Evolutionary conservation across 1,139 yeast genomes (phyloP), one percentile per base, ranked within the genome.

Genomic region (Chernovozyma aurita): DNA sequence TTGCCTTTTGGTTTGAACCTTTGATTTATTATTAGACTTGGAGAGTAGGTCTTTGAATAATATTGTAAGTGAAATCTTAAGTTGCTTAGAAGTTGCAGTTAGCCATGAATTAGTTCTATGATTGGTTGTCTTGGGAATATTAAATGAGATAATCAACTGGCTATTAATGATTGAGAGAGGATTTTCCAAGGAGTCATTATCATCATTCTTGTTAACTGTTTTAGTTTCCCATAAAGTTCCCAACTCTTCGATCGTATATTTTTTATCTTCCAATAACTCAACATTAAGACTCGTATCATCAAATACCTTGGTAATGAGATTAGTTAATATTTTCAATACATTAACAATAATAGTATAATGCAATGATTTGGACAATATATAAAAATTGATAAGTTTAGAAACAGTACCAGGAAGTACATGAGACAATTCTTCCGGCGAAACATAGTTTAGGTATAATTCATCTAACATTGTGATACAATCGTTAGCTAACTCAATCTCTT

Each of bases 101-200:
- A 83, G 55, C 95, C 95, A 85, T 8, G 75, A 53, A 11, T 61
- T 58, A 2, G 78, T 69, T 44, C 88, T 63, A 42, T 71, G 76
- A 3, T 21, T 18, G 4, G 31, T 28, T 2, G 28, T 14, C 4
- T 32, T 30, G 2, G 28, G 33, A 12, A 32, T 28, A 13, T 32
- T 22, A 7, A 36, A 13, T 25, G 24, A 18, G n/a, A 26, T 26
- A 16, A 18, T 15, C 6, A 18, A 7, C 6, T 12, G 27, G 26
- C 14, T 9, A 42, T 34, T 1, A 35, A 21, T 7, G 4, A 42
- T 36, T 24, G 46, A 41, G 4, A 30, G 25, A 8, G 32, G 40
- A 4, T 24, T 30, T 12, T 26, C 8, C 17, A 7, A 6, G 6
- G 35, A 37, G 3, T 30, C 36, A 5, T 15, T 14, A 8, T 43